Evolutionary conservation across 441 rosid genomes (phyloP), one percentile per base, ranked within the genome.

Genomic region (Populus tomentosa): DNA sequence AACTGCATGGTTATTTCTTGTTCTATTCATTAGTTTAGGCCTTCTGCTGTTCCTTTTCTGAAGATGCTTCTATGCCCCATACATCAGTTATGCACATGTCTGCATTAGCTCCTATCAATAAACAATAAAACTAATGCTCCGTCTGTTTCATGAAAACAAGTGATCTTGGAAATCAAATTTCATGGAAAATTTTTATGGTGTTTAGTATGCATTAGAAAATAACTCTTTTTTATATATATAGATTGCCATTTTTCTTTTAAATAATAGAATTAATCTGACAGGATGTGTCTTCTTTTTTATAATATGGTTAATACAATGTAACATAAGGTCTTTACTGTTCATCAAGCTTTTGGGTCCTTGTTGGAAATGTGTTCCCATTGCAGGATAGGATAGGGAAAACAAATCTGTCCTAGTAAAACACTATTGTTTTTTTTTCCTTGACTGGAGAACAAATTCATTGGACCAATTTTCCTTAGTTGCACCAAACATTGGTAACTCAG

Each of bases 1-100:
- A 74, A 20, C 11, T 71, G 21, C 26, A 38, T 79, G 75, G 74
- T 66, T 70, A 46, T 70, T 23, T 62, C 18, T 71, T 42, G 32
- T 6, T 71, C 80, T 70, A 20, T 53, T 46, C 56, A 46, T 13
- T 14, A 1, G 20, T 46, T 46, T 46, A 46, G 18, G 56, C 56
- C 56, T 46, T 14, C 56, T 14, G 1, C 13, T 46, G 20, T 14
- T 46, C 18, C 56, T 46, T 46, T 46, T 46, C 20, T 46, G 56
- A 46, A 46, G 56, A 46, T 46, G 18, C 56, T 46, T 46, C 7
- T 4, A 14, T 46, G 18, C 18, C 18, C 53, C 53, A 18, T 46
- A 46, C 53, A 46, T 42, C 53, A 42, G 5, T 46, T 46, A 14
- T 14, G 56, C 20, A 46, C 56, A 14, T 46, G 5, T 46, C 56